A percentile compares a stretch with the other conserved stretches of the same genome.
Conservation (phyloP, 805 yeast genomes). For the Sungouiozyma ichnusensis region DNA sequence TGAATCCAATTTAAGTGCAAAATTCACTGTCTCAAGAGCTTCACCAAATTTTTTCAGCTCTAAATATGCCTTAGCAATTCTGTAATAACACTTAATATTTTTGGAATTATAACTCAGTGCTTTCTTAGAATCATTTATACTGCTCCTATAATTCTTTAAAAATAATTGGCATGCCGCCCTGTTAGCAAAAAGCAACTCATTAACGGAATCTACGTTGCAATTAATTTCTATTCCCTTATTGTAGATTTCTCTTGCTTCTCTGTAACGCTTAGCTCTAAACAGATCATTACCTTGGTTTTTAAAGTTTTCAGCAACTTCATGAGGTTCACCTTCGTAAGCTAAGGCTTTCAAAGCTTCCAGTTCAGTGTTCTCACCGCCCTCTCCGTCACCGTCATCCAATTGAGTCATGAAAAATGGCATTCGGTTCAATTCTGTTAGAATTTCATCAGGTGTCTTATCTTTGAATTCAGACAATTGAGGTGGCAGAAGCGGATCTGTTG, state of each 20-base stretch:
- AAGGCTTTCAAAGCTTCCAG: slow-evolving; percentile 85
- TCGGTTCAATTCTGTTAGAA: slow-evolving; percentile 65
- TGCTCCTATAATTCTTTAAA: slow-evolving; percentile 69
- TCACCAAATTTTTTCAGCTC: slow-evolving; percentile 62
- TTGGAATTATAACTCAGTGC: slow-evolving; percentile 56
- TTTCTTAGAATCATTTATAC: slow-evolving; percentile 75
- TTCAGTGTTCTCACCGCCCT: slow-evolving; percentile 60
- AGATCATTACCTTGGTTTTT: slow-evolving; percentile 89
- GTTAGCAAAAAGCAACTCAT: slow-evolving; percentile 59
- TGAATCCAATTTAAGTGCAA: slow-evolving; percentile 53
- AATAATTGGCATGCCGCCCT: slow-evolving; percentile 90
- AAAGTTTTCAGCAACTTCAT: slow-evolving; percentile 81
- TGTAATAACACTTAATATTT: slow-evolving; percentile 73
- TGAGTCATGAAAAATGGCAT: slow-evolving; percentile 92
- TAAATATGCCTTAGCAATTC: slow-evolving; percentile 75
- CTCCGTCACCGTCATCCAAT: slow-evolving; percentile 65
- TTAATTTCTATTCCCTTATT: slow-evolving; percentile 68
- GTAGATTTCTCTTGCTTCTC: slow-evolving; percentile 69
- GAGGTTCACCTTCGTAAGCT: slow-evolving; percentile 93
- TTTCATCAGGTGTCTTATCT: slow-evolving; percentile 62
- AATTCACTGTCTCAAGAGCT: slow-evolving; percentile 52
- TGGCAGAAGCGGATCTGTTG: slow-evolving; percentile 63
- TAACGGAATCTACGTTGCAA: slow-evolving; percentile 45
- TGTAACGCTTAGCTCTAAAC: slow-evolving; percentile 58
- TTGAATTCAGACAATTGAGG: slow-evolving; percentile 64